Evolutionary conservation across 179 eudicot species (phyloP).

Genomic region (Carnegiea gigantea): DNA sequence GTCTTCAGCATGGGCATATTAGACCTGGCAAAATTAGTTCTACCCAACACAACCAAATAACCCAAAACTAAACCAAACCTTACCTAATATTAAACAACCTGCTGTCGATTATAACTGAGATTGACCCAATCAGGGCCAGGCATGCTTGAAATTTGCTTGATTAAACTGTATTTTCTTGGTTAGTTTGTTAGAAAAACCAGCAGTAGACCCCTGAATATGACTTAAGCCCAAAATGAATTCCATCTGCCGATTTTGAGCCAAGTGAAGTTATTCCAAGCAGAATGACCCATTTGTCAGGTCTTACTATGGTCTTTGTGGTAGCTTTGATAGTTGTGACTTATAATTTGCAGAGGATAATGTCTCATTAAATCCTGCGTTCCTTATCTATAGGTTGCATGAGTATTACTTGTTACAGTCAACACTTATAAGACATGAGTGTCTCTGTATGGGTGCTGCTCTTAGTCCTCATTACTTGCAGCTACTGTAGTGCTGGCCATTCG

Average conservation of each 20-base stretch:
- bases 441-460: neutral
- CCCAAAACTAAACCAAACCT: neutral
- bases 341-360: too few species aligned
- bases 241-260: neutral
- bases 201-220: neutral
- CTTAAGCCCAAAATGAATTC: neutral
- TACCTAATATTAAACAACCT: conserved; percentile 1
- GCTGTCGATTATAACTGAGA: neutral
- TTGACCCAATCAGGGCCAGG: neutral
- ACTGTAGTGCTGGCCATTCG: neutral
- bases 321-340: too few species aligned
- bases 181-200: too few species aligned
- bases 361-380: too few species aligned
- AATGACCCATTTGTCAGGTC: neutral
- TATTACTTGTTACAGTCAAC: too few species aligned
- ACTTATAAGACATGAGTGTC: neutral
- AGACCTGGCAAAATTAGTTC: neutral
- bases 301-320: neutral
- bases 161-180: too few species aligned
- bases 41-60: neutral
- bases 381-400: too few species aligned
- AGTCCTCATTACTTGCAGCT: neutral
- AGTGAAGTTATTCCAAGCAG: neutral
- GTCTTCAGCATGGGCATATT: neutral
- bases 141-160: neutral